Evolutionary conservation across 768 basidiomycete species (phyloP).

Genomic region (Asterophora lycoperdoides): DNA sequence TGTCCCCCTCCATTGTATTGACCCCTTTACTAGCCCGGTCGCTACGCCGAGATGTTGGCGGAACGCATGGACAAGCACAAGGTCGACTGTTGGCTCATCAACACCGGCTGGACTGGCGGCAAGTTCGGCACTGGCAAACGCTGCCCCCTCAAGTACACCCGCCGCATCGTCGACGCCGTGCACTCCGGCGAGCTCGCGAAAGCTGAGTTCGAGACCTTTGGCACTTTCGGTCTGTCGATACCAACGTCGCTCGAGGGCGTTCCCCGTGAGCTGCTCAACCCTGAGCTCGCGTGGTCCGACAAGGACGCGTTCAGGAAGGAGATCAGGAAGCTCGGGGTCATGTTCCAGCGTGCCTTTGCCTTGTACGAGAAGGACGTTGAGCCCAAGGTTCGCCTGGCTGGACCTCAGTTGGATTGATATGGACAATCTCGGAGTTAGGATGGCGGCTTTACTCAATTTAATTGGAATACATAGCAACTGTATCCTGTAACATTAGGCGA

Average conservation of each 20-base stretch:
- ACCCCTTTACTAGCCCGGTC: constrained; percentile 57
- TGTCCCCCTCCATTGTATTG: neutral
- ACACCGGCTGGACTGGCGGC: constrained; percentile 96
- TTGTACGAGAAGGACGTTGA: constrained; percentile 86
- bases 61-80: constrained; percentile 87
- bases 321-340: constrained; percentile 80
- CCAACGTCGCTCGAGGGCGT: constrained; percentile 83
- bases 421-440: constrained; percentile 4
- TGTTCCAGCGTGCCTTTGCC: constrained; percentile 94
- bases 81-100: constrained; percentile 97
- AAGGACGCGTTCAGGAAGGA: constrained; percentile 89
- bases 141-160: constrained; percentile 94
- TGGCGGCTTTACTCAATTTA: neutral
- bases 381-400: constrained; percentile 75
- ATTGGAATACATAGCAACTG: constrained; percentile 6
- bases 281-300: constrained; percentile 80
- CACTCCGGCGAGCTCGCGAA: constrained; percentile 89
- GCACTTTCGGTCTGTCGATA: constrained; percentile 78
- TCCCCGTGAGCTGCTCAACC: constrained; percentile 88
- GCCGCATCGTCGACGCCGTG: constrained; percentile 94
- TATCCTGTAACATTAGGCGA: constrained; percentile 10
- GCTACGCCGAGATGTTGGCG: constrained; percentile 97
- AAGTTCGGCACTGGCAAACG: constrained; percentile 90
- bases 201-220: constrained; percentile 83
- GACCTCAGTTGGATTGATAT: constrained; percentile 46